Conservation (phyloP, 1,284 basidiomycete genomes). For the Agroathelia rolfsii region DNA sequence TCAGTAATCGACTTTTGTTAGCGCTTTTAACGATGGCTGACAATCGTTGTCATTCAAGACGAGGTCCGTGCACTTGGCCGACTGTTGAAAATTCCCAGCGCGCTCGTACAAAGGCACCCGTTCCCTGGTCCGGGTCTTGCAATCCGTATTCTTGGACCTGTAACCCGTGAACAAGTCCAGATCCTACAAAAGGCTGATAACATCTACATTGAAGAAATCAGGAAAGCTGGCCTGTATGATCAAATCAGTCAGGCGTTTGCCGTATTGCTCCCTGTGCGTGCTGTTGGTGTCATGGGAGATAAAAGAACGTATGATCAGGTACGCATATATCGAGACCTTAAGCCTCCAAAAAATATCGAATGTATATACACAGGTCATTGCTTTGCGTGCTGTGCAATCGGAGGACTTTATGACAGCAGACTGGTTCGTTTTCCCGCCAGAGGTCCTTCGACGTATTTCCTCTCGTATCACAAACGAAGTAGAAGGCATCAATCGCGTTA, state of each 20-base stretch:
- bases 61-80: slow-evolving; percentile 93
- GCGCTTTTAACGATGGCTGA: background rate
- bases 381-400: slow-evolving; percentile 82
- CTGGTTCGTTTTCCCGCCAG: slow-evolving; percentile 86
- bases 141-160: slow-evolving; percentile 96
- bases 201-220: slow-evolving; percentile 98
- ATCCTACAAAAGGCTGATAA: slow-evolving; percentile 92
- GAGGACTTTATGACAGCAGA: slow-evolving; percentile 99
- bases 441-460: slow-evolving; percentile 85
- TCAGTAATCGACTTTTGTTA: slow-evolving; percentile 23
- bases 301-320: slow-evolving; percentile 95
- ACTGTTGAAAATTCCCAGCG: slow-evolving; percentile 84
- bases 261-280: slow-evolving; percentile 91
- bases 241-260: slow-evolving; percentile 97
- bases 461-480: slow-evolving; percentile 99
- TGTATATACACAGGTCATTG: slow-evolving; percentile 57
- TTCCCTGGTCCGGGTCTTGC: slow-evolving; percentile 98
- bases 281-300: slow-evolving; percentile 98
- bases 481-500: slow-evolving; percentile 84
- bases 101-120: slow-evolving; percentile 94
- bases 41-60: slow-evolving; percentile 39
- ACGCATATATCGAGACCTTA: slow-evolving; percentile 14
- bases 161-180: slow-evolving; percentile 87
- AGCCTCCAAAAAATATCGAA: slow-evolving; percentile 3
- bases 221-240: slow-evolving; percentile 86